Evolutionary conservation across 495 filamentous ascomycete species (phyloP).

Genomic region (Jackrogersella minutella): DNA sequence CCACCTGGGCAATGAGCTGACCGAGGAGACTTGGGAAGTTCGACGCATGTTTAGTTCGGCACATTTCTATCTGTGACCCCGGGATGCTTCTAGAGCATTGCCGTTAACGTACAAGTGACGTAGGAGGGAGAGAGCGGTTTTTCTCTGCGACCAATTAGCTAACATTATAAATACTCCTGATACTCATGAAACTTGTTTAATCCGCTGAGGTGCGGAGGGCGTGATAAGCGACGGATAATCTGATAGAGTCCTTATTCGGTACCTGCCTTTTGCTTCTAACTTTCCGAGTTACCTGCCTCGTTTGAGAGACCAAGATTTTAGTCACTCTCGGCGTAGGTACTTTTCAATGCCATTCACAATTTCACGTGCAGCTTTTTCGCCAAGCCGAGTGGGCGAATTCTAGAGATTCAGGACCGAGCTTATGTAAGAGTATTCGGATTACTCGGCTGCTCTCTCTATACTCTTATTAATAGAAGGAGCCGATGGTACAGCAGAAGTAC

Average conservation of each 20-base stretch:
- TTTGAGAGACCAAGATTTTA: too few relatives aligned
- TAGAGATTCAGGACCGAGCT: too few relatives aligned
- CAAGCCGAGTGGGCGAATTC: too few relatives aligned
- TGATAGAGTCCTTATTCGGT: too few relatives aligned
- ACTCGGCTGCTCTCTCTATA: too few relatives aligned
- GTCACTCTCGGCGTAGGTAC: too few relatives aligned
- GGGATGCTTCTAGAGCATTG: constrained; percentile 3
- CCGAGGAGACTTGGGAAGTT: neutral
- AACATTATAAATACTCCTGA: neutral
- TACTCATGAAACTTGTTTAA: neutral
- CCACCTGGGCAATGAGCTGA: neutral
- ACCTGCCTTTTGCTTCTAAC: too few relatives aligned
- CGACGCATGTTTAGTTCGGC: neutral
- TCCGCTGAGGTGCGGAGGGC: neutral
- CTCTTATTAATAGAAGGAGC: too few relatives aligned
- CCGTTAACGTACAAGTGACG: neutral
- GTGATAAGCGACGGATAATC: neutral
- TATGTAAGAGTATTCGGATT: too few relatives aligned
- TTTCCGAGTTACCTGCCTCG: too few relatives aligned
- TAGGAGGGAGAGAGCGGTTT: neutral
- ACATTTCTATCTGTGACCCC: neutral
- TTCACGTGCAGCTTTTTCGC: too few relatives aligned
- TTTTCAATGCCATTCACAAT: too few relatives aligned
- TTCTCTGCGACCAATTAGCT: neutral
- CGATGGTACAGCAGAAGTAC: neutral